Percentiles rank a stretch among this genome's conserved stretches.
Evolutionary conservation across 2,329 filamentous ascomycete species (phyloP).

Genomic region (Akanthomyces muscarius): DNA sequence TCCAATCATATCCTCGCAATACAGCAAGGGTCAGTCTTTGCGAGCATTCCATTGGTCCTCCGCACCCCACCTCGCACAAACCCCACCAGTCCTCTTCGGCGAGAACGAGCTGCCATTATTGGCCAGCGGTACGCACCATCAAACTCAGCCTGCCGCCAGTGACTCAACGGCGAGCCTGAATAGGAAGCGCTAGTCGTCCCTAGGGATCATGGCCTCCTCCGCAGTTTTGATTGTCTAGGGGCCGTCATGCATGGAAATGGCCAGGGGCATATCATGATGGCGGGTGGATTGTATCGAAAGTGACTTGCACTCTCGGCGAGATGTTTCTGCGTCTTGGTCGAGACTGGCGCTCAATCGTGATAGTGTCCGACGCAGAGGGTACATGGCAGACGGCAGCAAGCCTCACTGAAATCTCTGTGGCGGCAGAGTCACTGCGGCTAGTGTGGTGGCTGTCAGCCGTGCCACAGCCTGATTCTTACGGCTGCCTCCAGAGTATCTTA

Average conservation of each 20-base stretch:
- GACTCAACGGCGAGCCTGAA: conserved; percentile 17
- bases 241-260: not conserved
- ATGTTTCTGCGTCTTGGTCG: not conserved
- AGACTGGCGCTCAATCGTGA: not conserved
- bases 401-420: not conserved
- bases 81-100: conserved; percentile 17
- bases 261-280: not conserved
- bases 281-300: not conserved
- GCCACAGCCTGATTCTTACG: not conserved
- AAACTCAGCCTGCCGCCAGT: conserved; percentile 1
- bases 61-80: not conserved
- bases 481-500: not conserved
- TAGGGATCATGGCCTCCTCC: not conserved
- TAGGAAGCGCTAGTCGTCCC: not conserved
- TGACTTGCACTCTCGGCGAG: not conserved
- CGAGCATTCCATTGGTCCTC: not conserved
- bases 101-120: conserved; percentile 16
- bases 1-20: conserved; percentile 27
- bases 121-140: not conserved
- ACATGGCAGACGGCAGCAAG: not conserved
- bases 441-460: not conserved
- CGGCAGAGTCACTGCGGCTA: not conserved
- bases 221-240: not conserved
- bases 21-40: conserved; percentile 17
- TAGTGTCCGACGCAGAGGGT: not conserved